Percentiles rank a stretch among this genome's conserved stretches.
Conservation (phyloP, 805 yeast species). For the Ogataea philodendri region DNA sequence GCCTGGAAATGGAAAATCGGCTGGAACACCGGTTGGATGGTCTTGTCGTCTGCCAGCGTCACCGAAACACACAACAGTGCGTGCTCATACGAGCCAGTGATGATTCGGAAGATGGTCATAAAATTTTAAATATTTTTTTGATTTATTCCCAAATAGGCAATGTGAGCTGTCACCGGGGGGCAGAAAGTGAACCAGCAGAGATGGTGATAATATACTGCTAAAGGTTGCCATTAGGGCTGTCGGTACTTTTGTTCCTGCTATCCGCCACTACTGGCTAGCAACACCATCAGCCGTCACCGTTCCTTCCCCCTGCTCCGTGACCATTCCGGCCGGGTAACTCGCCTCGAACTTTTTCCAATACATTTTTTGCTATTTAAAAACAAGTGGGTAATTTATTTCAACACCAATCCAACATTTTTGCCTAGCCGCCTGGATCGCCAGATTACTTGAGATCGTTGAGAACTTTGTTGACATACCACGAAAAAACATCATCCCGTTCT, state of each 20-base stretch:
- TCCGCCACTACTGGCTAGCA: too few species aligned
- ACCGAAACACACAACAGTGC: conserved; percentile 80
- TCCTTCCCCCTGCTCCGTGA: too few species aligned
- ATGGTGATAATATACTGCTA: too few species aligned
- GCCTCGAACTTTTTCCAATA: background rate
- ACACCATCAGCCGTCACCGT: too few species aligned
- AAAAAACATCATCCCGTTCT: background rate
- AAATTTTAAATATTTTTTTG: conserved; percentile 3
- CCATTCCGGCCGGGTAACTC: conserved; percentile 10
- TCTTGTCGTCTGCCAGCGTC: conserved; percentile 47
- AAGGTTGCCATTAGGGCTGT: too few species aligned
- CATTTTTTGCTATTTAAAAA: conserved; percentile 7
- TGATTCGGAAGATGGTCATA: conserved; percentile 57
- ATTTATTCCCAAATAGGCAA: too few species aligned
- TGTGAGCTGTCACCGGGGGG: too few species aligned
- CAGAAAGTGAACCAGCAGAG: too few species aligned
- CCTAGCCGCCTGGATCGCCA: background rate
- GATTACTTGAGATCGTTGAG: too few species aligned
- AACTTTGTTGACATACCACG: background rate
- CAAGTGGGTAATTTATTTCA: conserved; percentile 4
- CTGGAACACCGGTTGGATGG: conserved; percentile 64
- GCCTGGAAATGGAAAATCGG: conserved; percentile 97
- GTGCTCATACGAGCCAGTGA: conserved; percentile 96
- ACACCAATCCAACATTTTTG: conserved; percentile 1
- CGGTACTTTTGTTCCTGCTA: too few species aligned